Base-by-base conservation (phyloP, 2,329 filamentous ascomycete genomes). In the Calonectria pseudoreteaudii region DNA sequence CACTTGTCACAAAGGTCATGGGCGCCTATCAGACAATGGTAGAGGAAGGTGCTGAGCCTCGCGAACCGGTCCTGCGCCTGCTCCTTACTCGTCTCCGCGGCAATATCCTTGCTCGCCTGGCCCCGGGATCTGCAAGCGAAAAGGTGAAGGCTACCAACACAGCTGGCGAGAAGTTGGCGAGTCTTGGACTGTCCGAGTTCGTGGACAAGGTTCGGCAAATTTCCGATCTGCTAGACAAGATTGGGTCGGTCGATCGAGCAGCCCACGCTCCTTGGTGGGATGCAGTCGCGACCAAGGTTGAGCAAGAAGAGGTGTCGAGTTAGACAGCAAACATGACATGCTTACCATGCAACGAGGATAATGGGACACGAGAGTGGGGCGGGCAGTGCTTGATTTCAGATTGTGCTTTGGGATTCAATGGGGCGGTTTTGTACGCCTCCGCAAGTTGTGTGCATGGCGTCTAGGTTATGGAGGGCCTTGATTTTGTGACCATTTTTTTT, bases 231-330 rank as follows among this genome's bases (percentile, higher is more conserved):
- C 85, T 95, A 73, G 88, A 90, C 52, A 89, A 90, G 80, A 88
- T 95, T 4, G 91, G 92, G 18, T 86, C 86, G 6, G 91, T 95
- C 7, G 94, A 95, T 81, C 88, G 92, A 75, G 91, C 91, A 74
- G 89, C 91, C 10, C 94, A 95, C 83, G 90, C 90, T 16, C 80
- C 85, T 53, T 95, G 93, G 93, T 95, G 94, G 87, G 93, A 94
- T 83, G 85, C 87, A 58, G 89, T 94, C 75, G 90, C 91, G 0
- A 87, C 88, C 74, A 90, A 89, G 81, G 87, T 91, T 31, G 87
- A 88, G 75, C 85, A 84, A 74, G 87, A 88, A 70, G 83, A 83
- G 13, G 77, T 81, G 72, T 74, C 77, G 23, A 47, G 73, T 58
- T 81, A 81, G 72, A 65, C 18, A 28, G 36, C 26, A 7, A 47